Conservation (phyloP, 2,329 filamentous ascomycete genomes). For the Botrytis tulipae region DNA sequence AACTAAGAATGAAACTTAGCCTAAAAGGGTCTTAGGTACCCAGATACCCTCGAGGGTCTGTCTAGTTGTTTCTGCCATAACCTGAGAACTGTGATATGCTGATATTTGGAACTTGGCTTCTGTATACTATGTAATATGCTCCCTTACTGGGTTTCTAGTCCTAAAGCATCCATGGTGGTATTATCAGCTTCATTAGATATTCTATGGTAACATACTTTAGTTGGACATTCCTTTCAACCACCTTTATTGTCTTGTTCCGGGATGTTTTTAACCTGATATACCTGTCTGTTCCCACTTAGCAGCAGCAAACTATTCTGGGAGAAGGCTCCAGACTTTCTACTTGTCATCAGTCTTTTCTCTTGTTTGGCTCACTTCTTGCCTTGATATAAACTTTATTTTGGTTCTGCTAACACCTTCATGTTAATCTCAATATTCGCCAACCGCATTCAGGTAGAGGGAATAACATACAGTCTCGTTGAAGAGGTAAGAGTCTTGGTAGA, state of each 20-base stretch:
- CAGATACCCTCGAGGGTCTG: not conserved
- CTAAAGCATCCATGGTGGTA: not conserved
- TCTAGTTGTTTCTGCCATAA: not conserved
- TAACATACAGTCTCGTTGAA: not conserved
- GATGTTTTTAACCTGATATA: not conserved
- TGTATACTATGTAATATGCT: not conserved
- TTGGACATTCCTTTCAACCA: not conserved
- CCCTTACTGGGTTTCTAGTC: accelerated
- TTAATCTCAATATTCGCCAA: not conserved
- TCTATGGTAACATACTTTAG: not conserved
- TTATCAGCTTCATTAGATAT: not conserved
- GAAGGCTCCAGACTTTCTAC: not conserved
- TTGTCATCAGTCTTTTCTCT: not conserved
- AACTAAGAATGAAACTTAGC: not conserved
- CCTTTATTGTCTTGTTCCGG: not conserved
- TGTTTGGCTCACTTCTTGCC: not conserved
- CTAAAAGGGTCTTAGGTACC: not conserved
- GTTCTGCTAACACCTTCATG: not conserved
- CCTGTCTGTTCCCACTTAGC: not conserved
- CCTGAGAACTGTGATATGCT: not conserved
- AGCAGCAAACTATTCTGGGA: accelerated
- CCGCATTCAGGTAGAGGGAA: too few species aligned
- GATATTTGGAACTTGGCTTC: not conserved
- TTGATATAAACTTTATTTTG: not conserved
- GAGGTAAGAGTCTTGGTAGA: not conserved